phyloP scores from a whole-genome alignment of 2,329 filamentous ascomycete species.

The Aspergillus arachidicola region DNA sequence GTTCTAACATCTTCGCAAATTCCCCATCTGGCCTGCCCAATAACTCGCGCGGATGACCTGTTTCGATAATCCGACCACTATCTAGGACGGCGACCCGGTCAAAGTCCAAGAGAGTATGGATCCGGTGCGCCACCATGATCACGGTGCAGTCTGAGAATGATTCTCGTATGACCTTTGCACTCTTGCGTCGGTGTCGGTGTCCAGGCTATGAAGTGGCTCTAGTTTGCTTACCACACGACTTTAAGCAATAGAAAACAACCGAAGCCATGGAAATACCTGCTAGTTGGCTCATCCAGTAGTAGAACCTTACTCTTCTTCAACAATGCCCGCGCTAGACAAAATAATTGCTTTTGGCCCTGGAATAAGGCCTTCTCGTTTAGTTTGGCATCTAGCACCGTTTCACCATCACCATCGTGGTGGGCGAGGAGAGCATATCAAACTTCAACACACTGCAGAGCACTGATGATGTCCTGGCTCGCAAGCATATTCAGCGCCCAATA shows the following conservation, averaged over 20 bases:
- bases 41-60: slow-evolving; percentile 14
- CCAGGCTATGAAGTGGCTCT: slow-evolving; percentile 12
- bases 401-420: neutral
- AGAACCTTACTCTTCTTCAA: slow-evolving; percentile 21
- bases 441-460: slow-evolving; percentile 25
- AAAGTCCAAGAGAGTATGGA: slow-evolving; percentile 20
- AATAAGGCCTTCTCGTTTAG: slow-evolving; percentile 57
- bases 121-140: slow-evolving; percentile 22
- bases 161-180: slow-evolving; percentile 19
- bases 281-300: slow-evolving; percentile 28
- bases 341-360: slow-evolving; percentile 72
- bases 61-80: slow-evolving; percentile 19
- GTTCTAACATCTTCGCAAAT: slow-evolving; percentile 11
- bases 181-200: slow-evolving; percentile 15
- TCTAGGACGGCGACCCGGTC: slow-evolving; percentile 20
- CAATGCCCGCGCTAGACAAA: slow-evolving; percentile 72
- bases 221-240: neutral
- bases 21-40: slow-evolving; percentile 5
- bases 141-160: slow-evolving; percentile 18
- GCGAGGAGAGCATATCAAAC: slow-evolving; percentile 24
- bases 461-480: slow-evolving; percentile 23
- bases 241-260: neutral
- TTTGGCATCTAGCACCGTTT: slow-evolving; percentile 23
- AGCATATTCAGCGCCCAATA: slow-evolving; percentile 23
- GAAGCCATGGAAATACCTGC: slow-evolving; percentile 18